phyloP scores from a whole-genome alignment of 129 eudicot species.

The Tagetes patula region DNA sequence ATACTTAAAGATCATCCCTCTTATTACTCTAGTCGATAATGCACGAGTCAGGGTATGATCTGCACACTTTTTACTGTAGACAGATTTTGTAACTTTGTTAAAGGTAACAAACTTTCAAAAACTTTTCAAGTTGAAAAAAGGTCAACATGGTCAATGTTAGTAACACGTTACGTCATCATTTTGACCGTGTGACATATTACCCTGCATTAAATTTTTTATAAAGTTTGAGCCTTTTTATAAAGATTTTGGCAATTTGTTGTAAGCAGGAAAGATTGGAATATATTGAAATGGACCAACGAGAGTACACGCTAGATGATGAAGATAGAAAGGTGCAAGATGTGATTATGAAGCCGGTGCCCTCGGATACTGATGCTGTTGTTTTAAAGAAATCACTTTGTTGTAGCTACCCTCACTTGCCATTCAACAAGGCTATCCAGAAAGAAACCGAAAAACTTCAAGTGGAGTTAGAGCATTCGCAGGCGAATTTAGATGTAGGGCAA shows the following conservation, averaged over 20 bases:
- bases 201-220: not conserved
- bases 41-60: conserved; percentile 75
- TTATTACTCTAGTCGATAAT: conserved; percentile 79
- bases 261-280: conserved; percentile 76
- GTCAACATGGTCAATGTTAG: not conserved
- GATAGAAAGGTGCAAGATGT: conserved; percentile 81
- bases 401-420: conserved; percentile 81
- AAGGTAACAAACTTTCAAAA: not conserved
- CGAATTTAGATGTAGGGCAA: conserved; percentile 72
- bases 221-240: conserved; percentile 1
- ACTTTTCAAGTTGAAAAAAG: not conserved
- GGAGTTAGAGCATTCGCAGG: conserved; percentile 85
- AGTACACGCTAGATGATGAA: conserved; percentile 86
- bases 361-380: conserved; percentile 56
- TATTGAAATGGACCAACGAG: conserved; percentile 80
- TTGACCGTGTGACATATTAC: not conserved
- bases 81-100: not conserved
- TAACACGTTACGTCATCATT: not conserved
- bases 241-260: conserved; percentile 4
- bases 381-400: conserved; percentile 85
- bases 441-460: conserved; percentile 83
- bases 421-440: conserved; percentile 58
- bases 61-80: not conserved
- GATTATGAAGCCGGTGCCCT: conserved; percentile 77
- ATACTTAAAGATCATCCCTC: conserved; percentile 82